Percentiles rank a stretch among this genome's conserved stretches.
Evolutionary conservation across 108 stramenopile species (phyloP).

Genomic region (Cyclotella baltica): DNA sequence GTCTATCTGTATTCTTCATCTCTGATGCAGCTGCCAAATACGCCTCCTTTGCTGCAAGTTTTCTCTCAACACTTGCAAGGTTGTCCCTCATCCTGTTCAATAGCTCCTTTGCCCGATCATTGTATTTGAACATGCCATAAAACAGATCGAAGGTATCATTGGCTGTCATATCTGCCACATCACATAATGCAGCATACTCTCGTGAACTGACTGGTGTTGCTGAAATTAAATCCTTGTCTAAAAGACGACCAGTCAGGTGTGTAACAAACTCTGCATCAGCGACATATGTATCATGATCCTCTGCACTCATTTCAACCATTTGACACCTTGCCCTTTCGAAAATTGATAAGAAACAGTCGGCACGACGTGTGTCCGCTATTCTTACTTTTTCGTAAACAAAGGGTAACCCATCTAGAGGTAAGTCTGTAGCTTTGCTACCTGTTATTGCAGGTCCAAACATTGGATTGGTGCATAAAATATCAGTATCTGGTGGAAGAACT

Average conservation of each 20-base stretch:
- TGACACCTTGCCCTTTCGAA: constrained; percentile 92
- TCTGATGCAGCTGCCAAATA: constrained; percentile 92
- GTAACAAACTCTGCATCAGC: constrained; percentile 97
- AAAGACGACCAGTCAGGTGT: constrained; percentile 92
- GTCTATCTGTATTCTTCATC: constrained; percentile 89
- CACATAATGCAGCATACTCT: constrained; percentile 90
- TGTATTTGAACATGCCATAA: constrained; percentile 96
- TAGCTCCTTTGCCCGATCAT: constrained; percentile 77
- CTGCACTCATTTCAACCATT: constrained; percentile 92
- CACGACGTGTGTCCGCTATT: constrained; percentile 74
- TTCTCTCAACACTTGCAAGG: constrained; percentile 91
- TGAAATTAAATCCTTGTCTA: constrained; percentile 83
- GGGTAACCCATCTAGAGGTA: constrained; percentile 89
- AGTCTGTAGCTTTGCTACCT: background rate
- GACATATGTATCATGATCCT: constrained; percentile 89
- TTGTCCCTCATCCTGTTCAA: constrained; percentile 87
- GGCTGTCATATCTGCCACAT: constrained; percentile 91
- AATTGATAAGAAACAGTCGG: constrained; percentile 84
- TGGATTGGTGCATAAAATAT: constrained; percentile 93
- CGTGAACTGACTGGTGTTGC: constrained; percentile 91
- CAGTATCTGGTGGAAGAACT: constrained; percentile 79
- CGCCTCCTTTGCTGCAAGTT: constrained; percentile 94
- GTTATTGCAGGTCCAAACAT: constrained; percentile 86
- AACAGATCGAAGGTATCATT: constrained; percentile 94
- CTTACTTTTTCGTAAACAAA: constrained; percentile 92